Conservation (phyloP, 768 basidiomycete genomes). For the Cyclocybe cylindracea region DNA sequence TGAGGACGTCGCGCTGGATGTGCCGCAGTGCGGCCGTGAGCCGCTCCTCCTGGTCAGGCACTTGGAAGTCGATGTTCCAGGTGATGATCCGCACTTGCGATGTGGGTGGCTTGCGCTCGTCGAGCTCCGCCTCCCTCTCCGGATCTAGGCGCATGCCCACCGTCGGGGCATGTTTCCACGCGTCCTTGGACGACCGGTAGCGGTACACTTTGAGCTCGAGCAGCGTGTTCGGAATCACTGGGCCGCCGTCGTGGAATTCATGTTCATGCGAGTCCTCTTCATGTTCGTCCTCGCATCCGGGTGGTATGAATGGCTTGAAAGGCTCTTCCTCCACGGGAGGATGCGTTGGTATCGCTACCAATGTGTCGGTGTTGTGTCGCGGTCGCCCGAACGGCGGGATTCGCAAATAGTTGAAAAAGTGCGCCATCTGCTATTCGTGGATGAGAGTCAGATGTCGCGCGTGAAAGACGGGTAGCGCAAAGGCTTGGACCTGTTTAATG, state of each 20-base stretch:
- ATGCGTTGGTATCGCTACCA: constrained; percentile 7
- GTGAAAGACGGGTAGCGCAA: not conserved
- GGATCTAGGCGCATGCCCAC: constrained; percentile 27
- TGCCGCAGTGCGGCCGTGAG: constrained; percentile 51
- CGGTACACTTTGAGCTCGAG: constrained; percentile 36
- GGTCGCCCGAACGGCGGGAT: constrained; percentile 8
- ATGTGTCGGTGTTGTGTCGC: constrained; percentile 11
- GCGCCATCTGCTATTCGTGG: constrained; percentile 6
- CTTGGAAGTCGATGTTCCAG: constrained; percentile 69
- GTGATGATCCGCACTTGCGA: constrained; percentile 53
- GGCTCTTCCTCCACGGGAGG: constrained; percentile 11
- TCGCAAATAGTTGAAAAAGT: constrained; percentile 13
- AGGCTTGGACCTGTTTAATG: too few relatives aligned
- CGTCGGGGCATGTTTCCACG: constrained; percentile 47
- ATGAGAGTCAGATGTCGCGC: not conserved
- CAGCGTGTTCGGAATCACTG: constrained; percentile 25
- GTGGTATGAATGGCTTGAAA: constrained; percentile 17
- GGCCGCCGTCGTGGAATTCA: constrained; percentile 10
- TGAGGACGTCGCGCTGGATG: constrained; percentile 54
- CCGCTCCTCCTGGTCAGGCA: constrained; percentile 39
- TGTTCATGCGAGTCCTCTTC: constrained; percentile 6
- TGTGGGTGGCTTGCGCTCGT: constrained; percentile 28
- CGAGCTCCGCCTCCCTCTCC: constrained; percentile 20
- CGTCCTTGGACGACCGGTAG: constrained; percentile 36
- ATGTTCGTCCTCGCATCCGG: constrained; percentile 6